These are phyloP conservation scores for Venturia asperata DNA, from an alignment of 2,329 filamentous ascomycete species.

Conservation along the genomic window DNA sequence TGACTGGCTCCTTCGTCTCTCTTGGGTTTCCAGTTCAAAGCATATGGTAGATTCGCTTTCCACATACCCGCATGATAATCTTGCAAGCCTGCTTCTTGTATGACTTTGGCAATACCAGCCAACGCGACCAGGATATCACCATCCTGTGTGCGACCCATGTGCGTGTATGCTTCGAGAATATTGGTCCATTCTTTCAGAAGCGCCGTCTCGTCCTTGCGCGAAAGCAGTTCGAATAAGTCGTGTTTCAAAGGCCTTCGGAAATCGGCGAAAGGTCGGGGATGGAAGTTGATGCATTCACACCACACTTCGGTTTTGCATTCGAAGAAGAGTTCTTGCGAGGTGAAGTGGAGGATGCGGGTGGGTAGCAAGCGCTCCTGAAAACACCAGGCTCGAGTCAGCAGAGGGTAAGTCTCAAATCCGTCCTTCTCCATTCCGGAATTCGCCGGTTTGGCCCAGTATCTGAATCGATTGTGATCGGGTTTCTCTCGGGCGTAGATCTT, in stretches of 20 bases:
- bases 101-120: background rate
- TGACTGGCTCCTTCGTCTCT: background rate
- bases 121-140: background rate
- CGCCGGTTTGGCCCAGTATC: background rate
- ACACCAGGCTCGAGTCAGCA: background rate
- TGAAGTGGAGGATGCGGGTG: constrained; percentile 5
- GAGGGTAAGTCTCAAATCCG: background rate
- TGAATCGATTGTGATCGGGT: background rate
- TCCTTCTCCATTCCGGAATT: background rate
- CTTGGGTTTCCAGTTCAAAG: background rate
- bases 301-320: background rate
- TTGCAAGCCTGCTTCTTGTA: background rate
- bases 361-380: constrained; percentile 1
- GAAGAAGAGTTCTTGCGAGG: background rate
- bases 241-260: background rate
- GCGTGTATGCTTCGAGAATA: background rate
- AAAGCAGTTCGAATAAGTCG: background rate
- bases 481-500: background rate
- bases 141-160: background rate
- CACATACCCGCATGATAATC: constrained; percentile 2
- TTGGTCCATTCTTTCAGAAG: background rate
- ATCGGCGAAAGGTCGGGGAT: background rate
- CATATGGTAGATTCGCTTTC: background rate
- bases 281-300: background rate
- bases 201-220: background rate